Evolutionary conservation across 1,284 basidiomycete species (phyloP).

Genomic region (Austropuccinia psidii): DNA sequence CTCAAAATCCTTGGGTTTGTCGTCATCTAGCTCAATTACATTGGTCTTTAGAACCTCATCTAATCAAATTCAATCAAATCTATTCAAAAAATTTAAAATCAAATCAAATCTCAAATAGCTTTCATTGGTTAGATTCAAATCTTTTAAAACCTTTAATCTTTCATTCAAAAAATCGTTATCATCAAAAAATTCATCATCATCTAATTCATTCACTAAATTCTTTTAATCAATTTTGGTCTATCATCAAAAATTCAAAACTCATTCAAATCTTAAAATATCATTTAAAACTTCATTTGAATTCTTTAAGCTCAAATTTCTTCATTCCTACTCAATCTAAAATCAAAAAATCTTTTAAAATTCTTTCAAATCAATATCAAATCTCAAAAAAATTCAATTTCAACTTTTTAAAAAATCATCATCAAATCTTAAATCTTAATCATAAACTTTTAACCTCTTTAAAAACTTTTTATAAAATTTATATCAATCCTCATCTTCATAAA

Average conservation of each 20-base stretch:
- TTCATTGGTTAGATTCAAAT: no score
- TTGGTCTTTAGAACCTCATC: slow-evolving; percentile 8
- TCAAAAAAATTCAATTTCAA: neutral
- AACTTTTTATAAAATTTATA: neutral
- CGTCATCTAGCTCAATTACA: slow-evolving; percentile 8
- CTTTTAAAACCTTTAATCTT: neutral
- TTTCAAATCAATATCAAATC: neutral
- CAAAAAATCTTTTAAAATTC: neutral
- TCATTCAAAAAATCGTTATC: neutral
- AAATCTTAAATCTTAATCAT: neutral
- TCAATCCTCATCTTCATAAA: slow-evolving; percentile 12
- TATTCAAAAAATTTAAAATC: neutral
- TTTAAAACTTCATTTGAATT: neutral
- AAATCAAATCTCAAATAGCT: neutral
- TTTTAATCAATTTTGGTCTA: neutral
- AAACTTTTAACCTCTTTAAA: neutral
- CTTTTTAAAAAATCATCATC: neutral
- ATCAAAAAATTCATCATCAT: no score
- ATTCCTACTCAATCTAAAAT: neutral
- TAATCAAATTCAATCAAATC: neutral
- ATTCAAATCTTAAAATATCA: neutral
- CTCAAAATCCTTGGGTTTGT: slow-evolving; percentile 21
- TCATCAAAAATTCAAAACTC: neutral
- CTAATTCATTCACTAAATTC: no score
- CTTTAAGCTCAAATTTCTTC: neutral